A percentile compares a stretch with the other conserved stretches of the same genome.
Conservation (phyloP, 768 basidiomycete genomes). For the Pleurotus pulmonarius region DNA sequence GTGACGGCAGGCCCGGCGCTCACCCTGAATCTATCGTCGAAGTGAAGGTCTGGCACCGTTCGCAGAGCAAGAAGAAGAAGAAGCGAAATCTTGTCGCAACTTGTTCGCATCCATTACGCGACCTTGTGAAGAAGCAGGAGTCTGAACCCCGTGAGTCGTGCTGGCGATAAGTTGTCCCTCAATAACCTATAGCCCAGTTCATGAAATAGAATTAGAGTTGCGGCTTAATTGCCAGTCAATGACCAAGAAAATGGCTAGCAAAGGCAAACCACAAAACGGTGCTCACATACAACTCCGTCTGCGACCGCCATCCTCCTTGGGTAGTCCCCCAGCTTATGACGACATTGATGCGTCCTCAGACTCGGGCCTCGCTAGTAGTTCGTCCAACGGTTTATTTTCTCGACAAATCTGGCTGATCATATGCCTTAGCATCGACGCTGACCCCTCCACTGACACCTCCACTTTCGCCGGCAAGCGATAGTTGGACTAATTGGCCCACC, state of each 20-base stretch:
- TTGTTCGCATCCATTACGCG: slow-evolving; percentile 46
- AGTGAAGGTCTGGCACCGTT: slow-evolving; percentile 54
- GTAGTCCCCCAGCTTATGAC: neutral
- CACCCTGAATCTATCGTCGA: slow-evolving; percentile 38
- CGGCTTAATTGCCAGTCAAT: slow-evolving; percentile 38
- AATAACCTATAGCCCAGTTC: too few relatives aligned
- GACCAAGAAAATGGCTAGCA: slow-evolving; percentile 27
- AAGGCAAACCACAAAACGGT: slow-evolving; percentile 40
- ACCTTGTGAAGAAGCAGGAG: slow-evolving; percentile 48
- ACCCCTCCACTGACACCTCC: slow-evolving; percentile 15
- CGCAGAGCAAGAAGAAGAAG: slow-evolving; percentile 64
- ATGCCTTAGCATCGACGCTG: slow-evolving; percentile 8
- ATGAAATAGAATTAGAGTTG: slow-evolving; percentile 35
- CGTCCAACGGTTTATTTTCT: neutral
- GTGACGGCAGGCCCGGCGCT: slow-evolving; percentile 32
- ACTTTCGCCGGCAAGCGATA: slow-evolving; percentile 12
- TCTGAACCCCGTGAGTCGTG: slow-evolving; percentile 37
- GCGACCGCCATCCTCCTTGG: slow-evolving; percentile 14
- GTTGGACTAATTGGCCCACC: slow-evolving; percentile 5
- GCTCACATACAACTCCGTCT: slow-evolving; percentile 17
- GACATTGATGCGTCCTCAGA: slow-evolving; percentile 10
- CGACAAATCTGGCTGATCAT: neutral
- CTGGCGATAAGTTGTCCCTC: too few relatives aligned
- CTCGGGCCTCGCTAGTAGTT: slow-evolving; percentile 11
- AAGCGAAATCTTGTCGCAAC: slow-evolving; percentile 53